phyloP scores from a whole-genome alignment of 139 green algal species.

The Tetradesmus obliquus region DNA sequence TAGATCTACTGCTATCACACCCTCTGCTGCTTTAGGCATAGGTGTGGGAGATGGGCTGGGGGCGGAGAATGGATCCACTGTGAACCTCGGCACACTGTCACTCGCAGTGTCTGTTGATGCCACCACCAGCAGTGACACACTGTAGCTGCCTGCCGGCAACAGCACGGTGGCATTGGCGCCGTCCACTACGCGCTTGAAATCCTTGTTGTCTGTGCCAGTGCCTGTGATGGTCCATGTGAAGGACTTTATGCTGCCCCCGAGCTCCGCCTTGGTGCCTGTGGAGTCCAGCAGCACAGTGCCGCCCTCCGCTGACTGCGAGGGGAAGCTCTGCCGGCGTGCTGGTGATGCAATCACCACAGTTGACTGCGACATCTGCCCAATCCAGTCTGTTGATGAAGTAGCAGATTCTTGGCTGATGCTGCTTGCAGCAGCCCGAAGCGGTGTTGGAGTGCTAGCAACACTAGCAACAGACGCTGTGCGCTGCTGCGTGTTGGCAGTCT shows the following conservation, averaged over 20 bases:
- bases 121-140: neutral
- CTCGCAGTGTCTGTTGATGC: neutral
- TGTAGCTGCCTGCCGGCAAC: neutral
- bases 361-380: slow-evolving; percentile 7
- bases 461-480: neutral
- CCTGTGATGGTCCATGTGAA: neutral
- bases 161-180: slow-evolving; percentile 1
- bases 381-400: neutral
- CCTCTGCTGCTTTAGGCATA: neutral
- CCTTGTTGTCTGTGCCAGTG: neutral
- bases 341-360: neutral
- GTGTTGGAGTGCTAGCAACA: neutral
- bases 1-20: neutral
- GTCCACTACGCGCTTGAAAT: neutral
- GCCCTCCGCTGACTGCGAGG: neutral
- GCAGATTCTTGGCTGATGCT: neutral
- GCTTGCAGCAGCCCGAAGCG: neutral
- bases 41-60: neutral
- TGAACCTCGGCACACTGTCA: neutral
- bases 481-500: too few species aligned
- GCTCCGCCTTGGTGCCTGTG: neutral
- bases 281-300: neutral
- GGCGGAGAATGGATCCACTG: neutral
- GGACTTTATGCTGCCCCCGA: neutral
- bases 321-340: neutral